Evolutionary conservation across 371 early-diverging fungal genomes (phyloP).

Genomic region (Scutellospora calospora): DNA sequence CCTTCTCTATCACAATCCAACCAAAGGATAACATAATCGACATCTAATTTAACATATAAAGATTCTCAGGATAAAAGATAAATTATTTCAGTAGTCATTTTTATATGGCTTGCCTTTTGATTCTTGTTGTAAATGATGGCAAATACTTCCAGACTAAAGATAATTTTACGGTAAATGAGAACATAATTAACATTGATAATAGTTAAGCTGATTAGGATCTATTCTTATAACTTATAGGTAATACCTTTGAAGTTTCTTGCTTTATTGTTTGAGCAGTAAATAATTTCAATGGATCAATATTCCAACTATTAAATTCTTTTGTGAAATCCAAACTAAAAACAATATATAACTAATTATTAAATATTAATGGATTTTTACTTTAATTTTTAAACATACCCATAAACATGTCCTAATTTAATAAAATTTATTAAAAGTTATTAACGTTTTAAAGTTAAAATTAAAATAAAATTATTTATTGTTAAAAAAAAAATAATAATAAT

Average conservation of each 20-base stretch:
- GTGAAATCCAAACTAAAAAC: constrained; percentile 55
- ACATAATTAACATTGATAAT: constrained; percentile 31
- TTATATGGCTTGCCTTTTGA: constrained; percentile 48
- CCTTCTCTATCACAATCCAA: constrained; percentile 84
- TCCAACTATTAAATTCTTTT: constrained; percentile 61
- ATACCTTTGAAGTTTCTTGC: constrained; percentile 57
- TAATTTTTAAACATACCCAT: constrained; percentile 41
- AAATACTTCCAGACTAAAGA: constrained; percentile 47
- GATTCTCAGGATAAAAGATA: background rate
- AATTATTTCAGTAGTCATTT: too few species aligned
- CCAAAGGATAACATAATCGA: constrained; percentile 71
- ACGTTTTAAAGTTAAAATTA: background rate
- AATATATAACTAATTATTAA: background rate
- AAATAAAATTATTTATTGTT: background rate
- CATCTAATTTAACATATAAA: background rate
- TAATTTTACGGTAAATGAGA: background rate
- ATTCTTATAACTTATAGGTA: too few species aligned
- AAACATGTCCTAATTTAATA: constrained; percentile 51
- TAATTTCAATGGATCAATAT: constrained; percentile 55
- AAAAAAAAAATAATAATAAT: background rate
- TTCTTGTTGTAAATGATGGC: constrained; percentile 55
- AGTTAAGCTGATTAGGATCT: background rate
- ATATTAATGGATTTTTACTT: constrained; percentile 39
- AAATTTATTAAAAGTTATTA: background rate
- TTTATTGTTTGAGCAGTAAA: constrained; percentile 59